A percentile compares a stretch with the other conserved stretches of the same genome.
Evolutionary conservation across 805 yeast genomes (phyloP).

Genomic region (Kuraishia piskuri): DNA sequence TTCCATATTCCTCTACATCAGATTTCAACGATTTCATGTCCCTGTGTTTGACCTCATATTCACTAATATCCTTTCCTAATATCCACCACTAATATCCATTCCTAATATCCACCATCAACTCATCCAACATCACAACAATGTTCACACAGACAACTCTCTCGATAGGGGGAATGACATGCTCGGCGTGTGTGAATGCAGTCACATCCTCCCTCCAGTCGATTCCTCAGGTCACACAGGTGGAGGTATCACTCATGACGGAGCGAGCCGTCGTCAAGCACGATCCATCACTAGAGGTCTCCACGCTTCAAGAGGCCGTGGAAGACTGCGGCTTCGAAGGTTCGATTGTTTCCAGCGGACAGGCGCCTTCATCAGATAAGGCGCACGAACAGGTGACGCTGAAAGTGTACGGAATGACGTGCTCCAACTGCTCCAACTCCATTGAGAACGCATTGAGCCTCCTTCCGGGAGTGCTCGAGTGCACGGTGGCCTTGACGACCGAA

Average conservation of each 20-base stretch:
- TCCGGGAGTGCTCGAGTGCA: constrained; percentile 39
- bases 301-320: constrained; percentile 47
- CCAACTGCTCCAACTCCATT: constrained; percentile 42
- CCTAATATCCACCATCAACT: too few species aligned
- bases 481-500: constrained; percentile 45
- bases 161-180: constrained; percentile 85
- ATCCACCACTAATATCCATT: too few species aligned
- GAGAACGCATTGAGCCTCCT: constrained; percentile 34
- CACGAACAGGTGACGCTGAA: constrained; percentile 19
- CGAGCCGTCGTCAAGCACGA: constrained; percentile 49
- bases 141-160: constrained; percentile 12
- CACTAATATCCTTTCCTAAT: background rate
- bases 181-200: constrained; percentile 70
- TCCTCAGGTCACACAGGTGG: constrained; percentile 42
- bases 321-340: constrained; percentile 59
- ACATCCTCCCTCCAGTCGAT: constrained; percentile 40
- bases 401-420: constrained; percentile 55
- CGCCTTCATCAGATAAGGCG: constrained; percentile 2
- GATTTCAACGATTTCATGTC: too few species aligned
- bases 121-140: too few species aligned
- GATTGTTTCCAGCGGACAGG: constrained; percentile 4
- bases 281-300: constrained; percentile 15
- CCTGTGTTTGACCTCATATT: too few species aligned
- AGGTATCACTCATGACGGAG: constrained; percentile 68
- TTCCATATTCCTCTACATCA: too few species aligned